Base-by-base conservation (phyloP, 257 asterid genomes). In the Solanum sitiens region DNA sequence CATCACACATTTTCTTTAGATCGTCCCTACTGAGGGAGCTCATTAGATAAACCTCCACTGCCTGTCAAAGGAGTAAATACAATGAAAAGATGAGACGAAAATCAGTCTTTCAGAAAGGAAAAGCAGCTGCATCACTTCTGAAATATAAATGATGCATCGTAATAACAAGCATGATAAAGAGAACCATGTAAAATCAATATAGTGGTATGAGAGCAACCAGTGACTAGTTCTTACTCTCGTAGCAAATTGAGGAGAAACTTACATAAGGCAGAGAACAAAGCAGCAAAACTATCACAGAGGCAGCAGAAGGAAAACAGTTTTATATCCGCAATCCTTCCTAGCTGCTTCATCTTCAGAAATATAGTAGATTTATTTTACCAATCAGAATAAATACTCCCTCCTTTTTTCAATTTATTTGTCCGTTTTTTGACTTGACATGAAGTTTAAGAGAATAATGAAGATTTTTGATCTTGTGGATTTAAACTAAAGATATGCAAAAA, bases 21-120 rank as follows among this genome's bases (percentile, higher is more conserved):
- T 97, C 99, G 23, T 97, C 99, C 93, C 96, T 94, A 89, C 85
- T 92, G 89, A 97, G 94, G 61, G 96, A 93, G 92, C 99, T 92
- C 21, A 97, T 91, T 74, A 94, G 92, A 87, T 96, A 95, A 86
- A 97, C 92, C 88, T 97, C 98, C 63, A 93, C 96, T 30, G 99
- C 99, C 99, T 97, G 96, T 87, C 25, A 77, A 77, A 77, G 63
- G n/a, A 77, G 65, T 4, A 44, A 59, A 39, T 86, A 84, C 80
- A 87, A 87, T 61, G 79, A 88, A 84, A 90, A 14, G 42, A 88
- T 63, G n/a, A 21, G n/a, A 30, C 2, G 12, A 61, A 84, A 39
- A 75, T 75, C 83, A 40, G 83, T 13, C 59, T 40, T 75, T 40
- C 35, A 40, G 35, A 75, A 40, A n/a, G 83, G 83, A 75, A 75